Evolutionary conservation across 2,329 filamentous ascomycete genomes (phyloP).

Genomic region (Ophiostoma pallidulum): DNA sequence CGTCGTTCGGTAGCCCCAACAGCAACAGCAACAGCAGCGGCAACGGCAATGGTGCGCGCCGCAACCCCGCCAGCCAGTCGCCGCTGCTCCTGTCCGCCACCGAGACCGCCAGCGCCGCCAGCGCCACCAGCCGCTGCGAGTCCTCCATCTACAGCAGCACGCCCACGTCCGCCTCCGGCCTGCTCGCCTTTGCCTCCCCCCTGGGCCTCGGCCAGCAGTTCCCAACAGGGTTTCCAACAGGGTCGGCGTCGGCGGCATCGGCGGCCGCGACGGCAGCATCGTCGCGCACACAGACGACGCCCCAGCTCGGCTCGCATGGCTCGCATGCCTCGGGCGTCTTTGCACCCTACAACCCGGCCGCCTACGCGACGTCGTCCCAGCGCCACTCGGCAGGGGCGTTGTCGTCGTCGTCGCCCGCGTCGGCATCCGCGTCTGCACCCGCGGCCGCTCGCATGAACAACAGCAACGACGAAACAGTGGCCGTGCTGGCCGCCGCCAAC

Average conservation of each 20-base stretch:
- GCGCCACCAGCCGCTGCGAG: conserved; percentile 8
- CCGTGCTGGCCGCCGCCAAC: neutral
- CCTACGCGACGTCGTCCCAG: conserved; percentile 7
- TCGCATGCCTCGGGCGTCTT: neutral
- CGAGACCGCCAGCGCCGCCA: neutral
- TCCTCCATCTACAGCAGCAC: conserved; percentile 17
- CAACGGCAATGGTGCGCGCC: too few species aligned
- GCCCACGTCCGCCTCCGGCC: conserved; percentile 18
- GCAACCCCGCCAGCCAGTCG: conserved; percentile 8
- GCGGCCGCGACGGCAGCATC: neutral
- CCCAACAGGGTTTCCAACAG: too few species aligned
- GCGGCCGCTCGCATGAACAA: neutral
- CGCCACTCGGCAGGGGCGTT: neutral
- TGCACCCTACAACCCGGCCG: conserved; percentile 18
- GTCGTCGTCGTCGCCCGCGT: neutral
- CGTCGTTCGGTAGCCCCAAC: conserved; percentile 18
- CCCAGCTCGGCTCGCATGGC: neutral
- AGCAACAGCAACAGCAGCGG: conserved; percentile 10
- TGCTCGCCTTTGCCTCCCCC: conserved; percentile 1
- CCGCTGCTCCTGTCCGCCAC: conserved; percentile 1
- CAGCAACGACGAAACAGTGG: neutral
- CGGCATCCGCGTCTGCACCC: neutral
- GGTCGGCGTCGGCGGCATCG: neutral
- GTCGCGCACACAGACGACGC: neutral
- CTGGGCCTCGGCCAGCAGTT: too few species aligned